A percentile compares a stretch with the other conserved stretches of the same genome.
Conservation (phyloP, 2,329 filamentous ascomycete species). For the Byssoonygena ceratinophila region DNA sequence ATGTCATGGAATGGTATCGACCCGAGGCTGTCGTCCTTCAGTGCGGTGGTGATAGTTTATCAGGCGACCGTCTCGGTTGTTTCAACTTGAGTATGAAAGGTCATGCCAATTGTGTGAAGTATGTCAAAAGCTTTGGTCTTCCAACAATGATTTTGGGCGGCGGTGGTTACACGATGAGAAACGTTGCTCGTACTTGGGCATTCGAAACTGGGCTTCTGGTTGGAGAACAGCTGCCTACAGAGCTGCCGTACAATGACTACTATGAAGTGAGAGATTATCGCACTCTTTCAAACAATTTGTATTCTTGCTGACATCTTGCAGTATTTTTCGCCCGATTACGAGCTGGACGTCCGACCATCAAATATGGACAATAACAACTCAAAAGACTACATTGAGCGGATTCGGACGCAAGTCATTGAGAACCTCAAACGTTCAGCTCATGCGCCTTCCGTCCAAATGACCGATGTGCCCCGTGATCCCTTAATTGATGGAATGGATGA, state of each 20-base stretch:
- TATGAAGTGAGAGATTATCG: constrained; percentile 51
- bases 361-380: constrained; percentile 66
- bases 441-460: constrained; percentile 55
- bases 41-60: constrained; percentile 58
- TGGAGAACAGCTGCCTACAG: constrained; percentile 65
- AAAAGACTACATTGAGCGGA: constrained; percentile 57
- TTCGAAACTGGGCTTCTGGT: constrained; percentile 71
- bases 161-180: constrained; percentile 61
- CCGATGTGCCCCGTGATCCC: constrained; percentile 50
- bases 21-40: constrained; percentile 59
- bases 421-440: constrained; percentile 55
- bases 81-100: constrained; percentile 62
- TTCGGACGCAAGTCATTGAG: constrained; percentile 54
- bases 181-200: constrained; percentile 51
- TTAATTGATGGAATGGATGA: constrained; percentile 49
- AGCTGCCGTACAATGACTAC: constrained; percentile 94
- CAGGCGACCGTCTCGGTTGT: constrained; percentile 56
- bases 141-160: constrained; percentile 57
- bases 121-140: constrained; percentile 56
- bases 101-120: constrained; percentile 60
- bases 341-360: constrained; percentile 57
- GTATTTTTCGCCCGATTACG: constrained; percentile 61
- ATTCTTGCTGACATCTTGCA: constrained; percentile 21
- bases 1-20: constrained; percentile 58
- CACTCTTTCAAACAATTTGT: background rate